Evolutionary conservation across 148 eudicot genomes (phyloP).

Genomic region (Spergularia bocconei): DNA sequence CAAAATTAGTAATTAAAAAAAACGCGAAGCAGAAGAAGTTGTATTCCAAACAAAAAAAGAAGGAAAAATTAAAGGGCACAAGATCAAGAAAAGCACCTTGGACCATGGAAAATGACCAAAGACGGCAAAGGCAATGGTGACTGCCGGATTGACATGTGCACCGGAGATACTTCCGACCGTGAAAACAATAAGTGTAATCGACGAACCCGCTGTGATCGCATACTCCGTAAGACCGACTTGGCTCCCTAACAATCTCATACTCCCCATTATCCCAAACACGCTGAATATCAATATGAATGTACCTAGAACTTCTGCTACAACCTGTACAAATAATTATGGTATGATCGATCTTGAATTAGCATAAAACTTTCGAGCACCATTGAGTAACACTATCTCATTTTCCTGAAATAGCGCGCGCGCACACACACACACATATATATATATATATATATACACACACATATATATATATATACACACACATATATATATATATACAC

Average conservation of each 20-base stretch:
- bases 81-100: conserved; percentile 43
- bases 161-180: conserved; percentile 67
- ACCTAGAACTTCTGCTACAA: conserved; percentile 64
- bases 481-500: no score
- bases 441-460: no score
- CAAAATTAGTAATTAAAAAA: neutral
- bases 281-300: conserved; percentile 66
- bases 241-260: conserved; percentile 41
- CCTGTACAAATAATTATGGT: conserved; percentile 33
- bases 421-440: no score
- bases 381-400: neutral
- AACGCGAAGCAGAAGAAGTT: neutral
- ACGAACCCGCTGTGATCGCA: conserved; percentile 66
- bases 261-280: conserved; percentile 63
- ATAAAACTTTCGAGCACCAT: no score
- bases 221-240: conserved; percentile 61
- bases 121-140: conserved; percentile 75
- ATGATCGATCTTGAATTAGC: no score
- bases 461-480: no score
- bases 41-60: no score
- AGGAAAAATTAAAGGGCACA: neutral
- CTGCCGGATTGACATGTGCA: conserved; percentile 89
- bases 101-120: conserved; percentile 79
- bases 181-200: conserved; percentile 57
- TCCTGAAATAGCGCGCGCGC: no score